These are phyloP conservation scores for Podila verticillata DNA, from an alignment of 192 early-diverging fungal genomes.

Conservation along the genomic window DNA sequence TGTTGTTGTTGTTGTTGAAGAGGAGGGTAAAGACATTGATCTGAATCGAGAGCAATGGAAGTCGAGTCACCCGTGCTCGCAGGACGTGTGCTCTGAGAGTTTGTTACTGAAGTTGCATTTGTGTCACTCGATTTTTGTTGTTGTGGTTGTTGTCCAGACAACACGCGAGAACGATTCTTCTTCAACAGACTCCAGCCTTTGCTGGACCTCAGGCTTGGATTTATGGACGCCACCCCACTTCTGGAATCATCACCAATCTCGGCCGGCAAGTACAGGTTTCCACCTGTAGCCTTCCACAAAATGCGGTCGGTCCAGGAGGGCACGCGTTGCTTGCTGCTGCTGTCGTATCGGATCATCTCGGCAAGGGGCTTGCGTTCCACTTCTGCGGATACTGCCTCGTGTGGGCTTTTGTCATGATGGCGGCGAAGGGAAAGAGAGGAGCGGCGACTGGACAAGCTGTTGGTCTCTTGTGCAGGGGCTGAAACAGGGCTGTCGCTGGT, in stretches of 20 bases:
- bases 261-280: constrained; percentile 28
- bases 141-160: not conserved
- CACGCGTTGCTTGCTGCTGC: constrained; percentile 55
- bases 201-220: not conserved
- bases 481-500: not conserved
- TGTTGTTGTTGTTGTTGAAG: not conserved
- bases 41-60: too few relatives aligned
- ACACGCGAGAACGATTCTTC: constrained; percentile 7
- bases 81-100: too few relatives aligned
- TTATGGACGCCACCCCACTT: not conserved
- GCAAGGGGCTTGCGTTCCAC: not conserved
- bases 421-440: not conserved
- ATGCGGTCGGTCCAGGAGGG: constrained; percentile 65
- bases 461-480: too few relatives aligned
- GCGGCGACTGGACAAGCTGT: not conserved
- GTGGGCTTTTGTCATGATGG: not conserved
- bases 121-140: not conserved
- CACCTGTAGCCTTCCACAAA: constrained; percentile 51
- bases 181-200: constrained; percentile 35
- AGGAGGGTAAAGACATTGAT: too few relatives aligned
- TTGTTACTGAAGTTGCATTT: not conserved
- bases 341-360: constrained; percentile 43
- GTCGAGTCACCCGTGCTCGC: too few relatives aligned
- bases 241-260: constrained; percentile 44
- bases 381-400: not conserved